These are phyloP conservation scores for Mrakiaceae sp. DNA, from an alignment of 1,284 basidiomycete species.

Conservation along the genomic window DNA sequence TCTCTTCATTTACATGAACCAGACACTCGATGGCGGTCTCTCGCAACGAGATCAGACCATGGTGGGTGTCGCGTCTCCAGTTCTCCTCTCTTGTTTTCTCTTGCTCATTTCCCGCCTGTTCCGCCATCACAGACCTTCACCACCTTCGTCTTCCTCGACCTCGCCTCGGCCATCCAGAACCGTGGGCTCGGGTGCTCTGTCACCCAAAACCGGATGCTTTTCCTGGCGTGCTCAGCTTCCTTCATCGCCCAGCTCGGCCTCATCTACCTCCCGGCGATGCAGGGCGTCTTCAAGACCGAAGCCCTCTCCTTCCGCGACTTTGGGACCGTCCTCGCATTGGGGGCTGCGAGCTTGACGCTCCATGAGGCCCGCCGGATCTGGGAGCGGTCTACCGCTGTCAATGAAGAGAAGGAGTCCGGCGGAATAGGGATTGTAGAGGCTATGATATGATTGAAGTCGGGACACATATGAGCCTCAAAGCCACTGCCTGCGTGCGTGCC, in stretches of 20 bases:
- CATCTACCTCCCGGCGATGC: constrained; percentile 83
- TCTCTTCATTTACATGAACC: constrained; percentile 73
- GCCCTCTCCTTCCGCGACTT: constrained; percentile 61
- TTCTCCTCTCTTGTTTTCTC: constrained; percentile 1
- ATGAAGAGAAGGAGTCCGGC: background rate
- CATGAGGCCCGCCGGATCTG: constrained; percentile 73
- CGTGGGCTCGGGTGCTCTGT: constrained; percentile 72
- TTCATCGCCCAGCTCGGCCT: constrained; percentile 71
- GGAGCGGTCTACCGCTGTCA: constrained; percentile 42
- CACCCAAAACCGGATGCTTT: constrained; percentile 75
- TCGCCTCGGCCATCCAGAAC: constrained; percentile 88
- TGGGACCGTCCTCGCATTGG: constrained; percentile 57
- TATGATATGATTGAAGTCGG: no score
- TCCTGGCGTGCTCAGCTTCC: constrained; percentile 73
- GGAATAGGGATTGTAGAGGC: no score
- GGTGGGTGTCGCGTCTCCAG: constrained; percentile 41
- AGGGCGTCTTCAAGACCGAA: constrained; percentile 87
- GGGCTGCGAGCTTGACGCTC: constrained; percentile 51
- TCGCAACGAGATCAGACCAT: constrained; percentile 83
- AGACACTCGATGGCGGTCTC: constrained; percentile 63
- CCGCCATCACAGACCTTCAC: constrained; percentile 68
- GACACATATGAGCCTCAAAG: no score
- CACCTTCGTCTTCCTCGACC: constrained; percentile 90
- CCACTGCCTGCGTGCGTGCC: no score
- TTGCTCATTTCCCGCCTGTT: constrained; percentile 1